Conservation (phyloP, 2,329 filamentous ascomycete species). For the Colletotrichum horii region DNA sequence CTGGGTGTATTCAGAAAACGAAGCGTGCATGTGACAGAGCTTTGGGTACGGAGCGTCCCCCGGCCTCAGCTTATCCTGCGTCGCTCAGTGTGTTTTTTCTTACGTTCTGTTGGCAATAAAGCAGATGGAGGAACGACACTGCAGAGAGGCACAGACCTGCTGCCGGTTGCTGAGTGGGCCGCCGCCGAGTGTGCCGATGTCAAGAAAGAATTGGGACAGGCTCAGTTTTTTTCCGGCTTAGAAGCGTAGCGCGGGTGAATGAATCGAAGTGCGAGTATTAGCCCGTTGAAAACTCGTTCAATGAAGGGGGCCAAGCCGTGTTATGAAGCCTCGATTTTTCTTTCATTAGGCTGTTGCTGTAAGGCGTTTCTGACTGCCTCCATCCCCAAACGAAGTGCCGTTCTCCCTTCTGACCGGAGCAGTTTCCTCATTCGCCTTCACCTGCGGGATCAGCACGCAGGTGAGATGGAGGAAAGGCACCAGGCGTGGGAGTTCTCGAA, state of each 20-base stretch:
- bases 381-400: not conserved
- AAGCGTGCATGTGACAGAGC: slow-evolving; percentile 8
- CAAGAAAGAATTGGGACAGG: not conserved
- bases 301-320: not conserved
- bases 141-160: not conserved
- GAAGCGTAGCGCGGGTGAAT: not conserved
- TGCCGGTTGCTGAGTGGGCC: not conserved
- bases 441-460: not conserved
- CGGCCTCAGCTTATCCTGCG: not conserved
- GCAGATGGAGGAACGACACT: not conserved
- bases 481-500: not conserved
- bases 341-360: not conserved
- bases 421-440: not conserved
- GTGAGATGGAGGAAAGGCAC: not conserved
- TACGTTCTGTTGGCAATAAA: not conserved
- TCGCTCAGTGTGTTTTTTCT: not conserved
- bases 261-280: not conserved
- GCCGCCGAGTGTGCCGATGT: not conserved
- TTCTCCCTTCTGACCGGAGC: not conserved
- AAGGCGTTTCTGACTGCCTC: not conserved
- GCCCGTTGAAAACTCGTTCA: not conserved
- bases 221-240: not conserved
- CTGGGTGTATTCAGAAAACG: not conserved
- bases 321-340: not conserved
- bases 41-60: not conserved